These are phyloP conservation scores for Parathielavia appendiculata DNA, from an alignment of 495 filamentous ascomycete genomes.

Conservation along the genomic window DNA sequence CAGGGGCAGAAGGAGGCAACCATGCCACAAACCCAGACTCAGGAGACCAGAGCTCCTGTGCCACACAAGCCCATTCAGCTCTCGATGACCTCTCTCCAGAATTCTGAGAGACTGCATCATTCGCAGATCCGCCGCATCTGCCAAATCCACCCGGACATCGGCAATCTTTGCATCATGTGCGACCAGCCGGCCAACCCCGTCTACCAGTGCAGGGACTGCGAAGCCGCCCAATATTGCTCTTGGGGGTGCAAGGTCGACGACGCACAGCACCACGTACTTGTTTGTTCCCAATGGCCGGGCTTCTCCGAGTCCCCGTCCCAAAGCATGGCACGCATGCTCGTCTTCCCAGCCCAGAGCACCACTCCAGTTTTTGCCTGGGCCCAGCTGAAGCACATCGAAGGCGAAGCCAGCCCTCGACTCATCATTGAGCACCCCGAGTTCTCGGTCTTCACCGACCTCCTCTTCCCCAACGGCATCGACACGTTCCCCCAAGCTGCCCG, in stretches of 20 bases:
- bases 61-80: background rate
- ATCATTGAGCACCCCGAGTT: background rate
- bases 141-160: background rate
- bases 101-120: background rate
- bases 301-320: background rate
- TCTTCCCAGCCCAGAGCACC: background rate
- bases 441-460: background rate
- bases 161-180: background rate
- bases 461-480: background rate
- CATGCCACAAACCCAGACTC: background rate
- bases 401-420: background rate
- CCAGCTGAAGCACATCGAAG: background rate
- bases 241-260: background rate
- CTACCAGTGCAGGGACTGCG: background rate
- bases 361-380: background rate
- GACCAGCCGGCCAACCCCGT: background rate
- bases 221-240: background rate
- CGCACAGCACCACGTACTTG: background rate
- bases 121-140: background rate
- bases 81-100: background rate
- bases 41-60: background rate
- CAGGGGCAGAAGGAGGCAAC: too few relatives aligned
- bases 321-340: background rate
- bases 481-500: background rate
- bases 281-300: background rate